A percentile compares a stretch with the other conserved stretches of the same genome.
phyloP scores from a whole-genome alignment of 169 alveolate species.

The Cardiosporidium cionae region DNA sequence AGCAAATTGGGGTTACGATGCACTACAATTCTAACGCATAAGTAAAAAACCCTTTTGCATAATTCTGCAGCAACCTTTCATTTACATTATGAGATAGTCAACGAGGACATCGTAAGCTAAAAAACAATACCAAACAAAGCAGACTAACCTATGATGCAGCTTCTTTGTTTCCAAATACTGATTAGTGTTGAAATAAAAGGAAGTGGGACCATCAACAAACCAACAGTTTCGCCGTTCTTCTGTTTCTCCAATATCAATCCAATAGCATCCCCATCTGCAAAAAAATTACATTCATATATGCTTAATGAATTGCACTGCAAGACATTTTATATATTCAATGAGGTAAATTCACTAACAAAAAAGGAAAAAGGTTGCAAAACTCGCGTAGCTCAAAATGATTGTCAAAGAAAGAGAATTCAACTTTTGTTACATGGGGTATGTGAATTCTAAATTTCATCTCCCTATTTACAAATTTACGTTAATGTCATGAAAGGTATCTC shows the following conservation, averaged over 20 bases:
- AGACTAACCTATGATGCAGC: constrained; percentile 55
- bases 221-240: constrained; percentile 60
- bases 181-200: constrained; percentile 56
- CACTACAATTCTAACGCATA: background rate
- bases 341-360: background rate
- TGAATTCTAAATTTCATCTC: background rate
- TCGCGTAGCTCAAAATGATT: background rate
- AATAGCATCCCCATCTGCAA: constrained; percentile 67
- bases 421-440: too few relatives aligned
- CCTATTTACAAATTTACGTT: background rate
- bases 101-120: too few relatives aligned
- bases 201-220: constrained; percentile 70
- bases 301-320: too few relatives aligned
- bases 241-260: constrained; percentile 67
- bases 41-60: background rate
- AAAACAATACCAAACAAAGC: too few relatives aligned
- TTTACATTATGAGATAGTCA: too few relatives aligned
- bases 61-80: background rate
- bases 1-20: too few relatives aligned
- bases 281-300: background rate
- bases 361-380: background rate
- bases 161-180: constrained; percentile 52
- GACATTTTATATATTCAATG: background rate
- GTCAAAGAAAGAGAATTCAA: too few relatives aligned
- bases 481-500: background rate